These are phyloP conservation scores for Micractinium sp. DNA, from an alignment of 139 green algal species.

Conservation along the genomic window DNA sequence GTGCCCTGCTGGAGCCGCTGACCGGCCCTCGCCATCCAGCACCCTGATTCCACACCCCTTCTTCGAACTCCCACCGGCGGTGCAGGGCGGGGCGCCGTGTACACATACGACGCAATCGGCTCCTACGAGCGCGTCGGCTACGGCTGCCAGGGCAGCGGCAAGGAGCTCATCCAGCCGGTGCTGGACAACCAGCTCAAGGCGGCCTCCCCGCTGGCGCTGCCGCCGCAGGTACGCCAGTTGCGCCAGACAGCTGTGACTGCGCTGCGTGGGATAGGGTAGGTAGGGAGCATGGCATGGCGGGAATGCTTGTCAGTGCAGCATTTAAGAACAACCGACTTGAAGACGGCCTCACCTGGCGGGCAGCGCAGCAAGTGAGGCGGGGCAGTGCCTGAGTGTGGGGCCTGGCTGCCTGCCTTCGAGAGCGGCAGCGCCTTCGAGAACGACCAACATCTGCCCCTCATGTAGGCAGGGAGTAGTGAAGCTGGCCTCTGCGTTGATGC, in stretches of 20 bases:
- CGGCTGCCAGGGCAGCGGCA: slow-evolving; percentile 90
- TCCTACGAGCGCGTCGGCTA: slow-evolving; percentile 91
- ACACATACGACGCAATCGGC: slow-evolving; percentile 98
- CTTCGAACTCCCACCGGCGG: not conserved
- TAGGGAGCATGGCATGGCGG: too few species aligned
- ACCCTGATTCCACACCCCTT: not conserved
- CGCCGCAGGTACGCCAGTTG: slow-evolving; percentile 56
- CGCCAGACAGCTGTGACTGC: too few species aligned
- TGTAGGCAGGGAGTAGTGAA: not conserved
- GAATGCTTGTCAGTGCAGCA: too few species aligned
- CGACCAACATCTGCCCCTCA: too few species aligned
- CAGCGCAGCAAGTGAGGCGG: too few species aligned
- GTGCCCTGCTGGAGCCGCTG: not conserved
- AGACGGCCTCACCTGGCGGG: too few species aligned
- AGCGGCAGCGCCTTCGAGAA: too few species aligned
- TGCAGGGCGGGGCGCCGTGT: slow-evolving; percentile 93
- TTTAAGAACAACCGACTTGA: too few species aligned
- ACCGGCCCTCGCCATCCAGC: not conserved
- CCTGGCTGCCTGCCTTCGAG: too few species aligned
- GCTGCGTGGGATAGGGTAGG: too few species aligned
- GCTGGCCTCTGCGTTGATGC: too few species aligned
- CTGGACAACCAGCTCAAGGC: slow-evolving; percentile 99
- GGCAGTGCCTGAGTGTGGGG: too few species aligned
- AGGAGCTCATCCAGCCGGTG: slow-evolving; percentile 97
- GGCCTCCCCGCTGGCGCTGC: slow-evolving; percentile 87